Percentiles rank a stretch among this genome's conserved stretches.
phyloP scores from a whole-genome alignment of 2,329 filamentous ascomycete species.

The Neurospora sp. region DNA sequence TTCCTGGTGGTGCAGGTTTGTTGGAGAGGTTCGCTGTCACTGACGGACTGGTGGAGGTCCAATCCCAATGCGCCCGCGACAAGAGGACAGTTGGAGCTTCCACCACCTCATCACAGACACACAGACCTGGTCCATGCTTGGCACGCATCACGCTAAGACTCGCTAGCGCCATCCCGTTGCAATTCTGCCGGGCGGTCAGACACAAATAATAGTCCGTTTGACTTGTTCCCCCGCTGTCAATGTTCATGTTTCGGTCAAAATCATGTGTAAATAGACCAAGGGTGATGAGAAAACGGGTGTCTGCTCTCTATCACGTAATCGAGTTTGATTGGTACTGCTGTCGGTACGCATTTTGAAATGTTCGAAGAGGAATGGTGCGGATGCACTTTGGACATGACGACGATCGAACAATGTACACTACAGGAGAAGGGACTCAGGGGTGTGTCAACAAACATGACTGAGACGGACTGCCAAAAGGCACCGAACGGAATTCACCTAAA shows the following conservation, averaged over 20 bases:
- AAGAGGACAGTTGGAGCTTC: slow-evolving; percentile 23
- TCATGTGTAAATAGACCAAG: neutral
- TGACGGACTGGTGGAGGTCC: neutral
- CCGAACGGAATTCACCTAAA: too few species aligned
- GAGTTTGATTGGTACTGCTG: too few species aligned
- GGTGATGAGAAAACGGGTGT: neutral
- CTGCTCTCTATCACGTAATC: neutral
- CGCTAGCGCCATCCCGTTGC: slow-evolving; percentile 3
- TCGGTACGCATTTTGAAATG: neutral
- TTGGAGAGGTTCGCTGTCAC: slow-evolving; percentile 6
- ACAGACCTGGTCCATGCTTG: slow-evolving; percentile 11
- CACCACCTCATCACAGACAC: slow-evolving; percentile 12
- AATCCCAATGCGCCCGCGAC: neutral
- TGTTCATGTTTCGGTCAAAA: neutral
- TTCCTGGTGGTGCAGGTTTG: slow-evolving; percentile 15
- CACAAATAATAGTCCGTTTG: neutral
- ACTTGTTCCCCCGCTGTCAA: neutral
- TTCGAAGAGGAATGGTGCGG: neutral
- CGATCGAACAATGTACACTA: neutral
- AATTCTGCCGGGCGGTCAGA: slow-evolving; percentile 13
- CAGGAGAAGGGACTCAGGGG: neutral
- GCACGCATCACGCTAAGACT: slow-evolving; percentile 10
- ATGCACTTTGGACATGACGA: neutral
- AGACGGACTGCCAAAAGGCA: neutral
- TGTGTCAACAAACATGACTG: neutral